Evolutionary conservation across 805 yeast genomes (phyloP).

Genomic region (Zygosaccharomyces rouxii): DNA sequence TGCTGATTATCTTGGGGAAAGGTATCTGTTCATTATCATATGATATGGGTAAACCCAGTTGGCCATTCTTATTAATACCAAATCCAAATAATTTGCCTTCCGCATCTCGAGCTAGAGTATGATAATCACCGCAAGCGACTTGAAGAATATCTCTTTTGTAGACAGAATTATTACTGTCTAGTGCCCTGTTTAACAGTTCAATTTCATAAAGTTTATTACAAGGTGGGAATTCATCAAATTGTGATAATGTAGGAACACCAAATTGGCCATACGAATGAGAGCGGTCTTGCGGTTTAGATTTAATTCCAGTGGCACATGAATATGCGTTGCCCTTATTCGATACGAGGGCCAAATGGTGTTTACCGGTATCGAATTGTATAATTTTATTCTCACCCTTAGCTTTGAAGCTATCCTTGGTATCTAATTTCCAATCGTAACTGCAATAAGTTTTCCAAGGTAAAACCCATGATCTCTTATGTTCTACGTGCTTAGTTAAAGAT

Average conservation of each 20-base stretch:
- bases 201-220: conserved; percentile 47
- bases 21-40: conserved; percentile 65
- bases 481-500: conserved; percentile 1
- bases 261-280: conserved; percentile 67
- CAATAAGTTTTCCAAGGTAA: conserved; percentile 26
- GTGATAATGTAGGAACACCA: conserved; percentile 73
- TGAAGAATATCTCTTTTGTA: conserved; percentile 45
- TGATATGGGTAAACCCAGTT: conserved; percentile 66
- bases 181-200: conserved; percentile 30
- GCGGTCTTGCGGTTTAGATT: conserved; percentile 19
- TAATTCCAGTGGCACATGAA: conserved; percentile 54
- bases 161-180: conserved; percentile 17
- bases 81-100: conserved; percentile 75
- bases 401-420: conserved; percentile 20
- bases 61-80: conserved; percentile 84
- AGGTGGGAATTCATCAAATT: conserved; percentile 52
- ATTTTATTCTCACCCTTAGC: conserved; percentile 47
- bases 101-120: conserved; percentile 64
- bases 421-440: conserved; percentile 22
- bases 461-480: conserved; percentile 18
- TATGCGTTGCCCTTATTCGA: conserved; percentile 58
- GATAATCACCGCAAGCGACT: conserved; percentile 71
- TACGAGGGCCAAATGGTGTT: conserved; percentile 61
- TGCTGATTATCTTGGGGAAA: conserved; percentile 54
- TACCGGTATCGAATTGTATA: conserved; percentile 53